Conservation (phyloP, 2,329 filamentous ascomycete species). For the Grosmannia clavigera region DNA sequence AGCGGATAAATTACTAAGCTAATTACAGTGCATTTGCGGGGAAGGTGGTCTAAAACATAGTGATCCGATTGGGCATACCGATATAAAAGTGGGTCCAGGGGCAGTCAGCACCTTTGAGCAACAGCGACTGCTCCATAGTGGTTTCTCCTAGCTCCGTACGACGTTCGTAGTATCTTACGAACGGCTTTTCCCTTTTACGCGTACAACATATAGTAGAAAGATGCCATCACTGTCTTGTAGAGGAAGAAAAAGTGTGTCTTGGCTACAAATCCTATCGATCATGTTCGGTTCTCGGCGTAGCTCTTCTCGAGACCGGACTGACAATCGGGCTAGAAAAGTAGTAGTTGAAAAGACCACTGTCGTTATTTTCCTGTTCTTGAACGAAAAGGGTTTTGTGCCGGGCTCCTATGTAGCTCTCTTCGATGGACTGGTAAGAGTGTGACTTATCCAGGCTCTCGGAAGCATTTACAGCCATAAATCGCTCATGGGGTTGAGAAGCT, state of each 20-base stretch:
- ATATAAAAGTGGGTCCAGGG: neutral
- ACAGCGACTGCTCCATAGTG: neutral
- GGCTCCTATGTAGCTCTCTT: neutral
- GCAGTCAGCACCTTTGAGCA: neutral
- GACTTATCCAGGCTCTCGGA: too few relatives aligned
- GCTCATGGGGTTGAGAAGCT: too few relatives aligned
- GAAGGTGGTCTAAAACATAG: neutral
- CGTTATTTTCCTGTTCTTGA: neutral
- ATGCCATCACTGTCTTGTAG: too few relatives aligned
- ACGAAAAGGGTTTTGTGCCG: neutral
- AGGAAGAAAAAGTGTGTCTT: neutral
- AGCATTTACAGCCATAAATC: too few relatives aligned
- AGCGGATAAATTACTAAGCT: neutral
- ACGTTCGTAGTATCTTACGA: neutral
- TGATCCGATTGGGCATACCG: neutral
- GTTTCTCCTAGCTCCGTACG: neutral
- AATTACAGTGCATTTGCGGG: neutral
- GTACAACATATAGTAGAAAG: neutral
- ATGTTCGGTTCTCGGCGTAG: neutral
- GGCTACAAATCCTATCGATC: neutral
- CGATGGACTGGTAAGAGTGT: too few relatives aligned
- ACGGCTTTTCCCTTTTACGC: neutral
- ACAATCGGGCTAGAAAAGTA: neutral
- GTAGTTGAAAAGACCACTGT: neutral
- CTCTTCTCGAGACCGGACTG: neutral